These are phyloP conservation scores for Noccaea bulbosa DNA, from an alignment of 345 rosid genomes.

Conservation along the genomic window DNA sequence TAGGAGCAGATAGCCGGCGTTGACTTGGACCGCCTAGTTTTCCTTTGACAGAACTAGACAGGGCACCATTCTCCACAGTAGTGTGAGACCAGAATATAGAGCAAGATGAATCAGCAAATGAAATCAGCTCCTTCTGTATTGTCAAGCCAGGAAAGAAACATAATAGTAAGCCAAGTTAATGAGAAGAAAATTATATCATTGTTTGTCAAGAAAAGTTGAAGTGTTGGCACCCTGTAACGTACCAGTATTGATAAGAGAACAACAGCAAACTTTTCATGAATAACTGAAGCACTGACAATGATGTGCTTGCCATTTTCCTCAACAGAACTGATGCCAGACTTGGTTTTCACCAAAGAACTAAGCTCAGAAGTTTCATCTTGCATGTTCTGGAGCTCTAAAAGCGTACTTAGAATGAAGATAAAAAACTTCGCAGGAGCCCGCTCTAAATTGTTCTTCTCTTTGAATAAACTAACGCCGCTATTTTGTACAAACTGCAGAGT, in stretches of 20 bases:
- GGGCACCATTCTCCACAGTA: slow-evolving; percentile 49
- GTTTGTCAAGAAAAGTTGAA: slow-evolving; percentile 26
- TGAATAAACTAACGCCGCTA: slow-evolving; percentile 50
- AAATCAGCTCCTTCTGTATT: slow-evolving; percentile 69
- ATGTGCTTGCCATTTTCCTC: slow-evolving; percentile 46
- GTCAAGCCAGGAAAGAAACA: slow-evolving; percentile 29
- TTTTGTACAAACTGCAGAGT: slow-evolving; percentile 64
- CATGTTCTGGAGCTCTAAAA: slow-evolving; percentile 66
- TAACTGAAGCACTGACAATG: slow-evolving; percentile 42
- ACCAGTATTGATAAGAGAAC: slow-evolving; percentile 62
- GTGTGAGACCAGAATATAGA: slow-evolving; percentile 63
- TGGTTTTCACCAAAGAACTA: slow-evolving; percentile 40
- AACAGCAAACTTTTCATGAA: slow-evolving; percentile 52
- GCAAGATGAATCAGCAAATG: slow-evolving; percentile 65
- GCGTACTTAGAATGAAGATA: slow-evolving; percentile 59
- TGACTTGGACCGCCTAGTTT: slow-evolving; percentile 98
- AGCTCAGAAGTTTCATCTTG: slow-evolving; percentile 50
- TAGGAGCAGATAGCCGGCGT: slow-evolving; percentile 71
- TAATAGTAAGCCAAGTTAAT: slow-evolving; percentile 14
- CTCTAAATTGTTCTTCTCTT: slow-evolving; percentile 49
- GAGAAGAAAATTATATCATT: background rate
- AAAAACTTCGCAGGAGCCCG: slow-evolving; percentile 66
- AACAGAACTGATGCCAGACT: slow-evolving; percentile 35
- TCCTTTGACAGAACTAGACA: slow-evolving; percentile 80
- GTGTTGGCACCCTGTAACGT: slow-evolving; percentile 10